These are phyloP conservation scores for Tricholoma bakamatsutake DNA, from an alignment of 768 basidiomycete genomes.

Conservation along the genomic window DNA sequence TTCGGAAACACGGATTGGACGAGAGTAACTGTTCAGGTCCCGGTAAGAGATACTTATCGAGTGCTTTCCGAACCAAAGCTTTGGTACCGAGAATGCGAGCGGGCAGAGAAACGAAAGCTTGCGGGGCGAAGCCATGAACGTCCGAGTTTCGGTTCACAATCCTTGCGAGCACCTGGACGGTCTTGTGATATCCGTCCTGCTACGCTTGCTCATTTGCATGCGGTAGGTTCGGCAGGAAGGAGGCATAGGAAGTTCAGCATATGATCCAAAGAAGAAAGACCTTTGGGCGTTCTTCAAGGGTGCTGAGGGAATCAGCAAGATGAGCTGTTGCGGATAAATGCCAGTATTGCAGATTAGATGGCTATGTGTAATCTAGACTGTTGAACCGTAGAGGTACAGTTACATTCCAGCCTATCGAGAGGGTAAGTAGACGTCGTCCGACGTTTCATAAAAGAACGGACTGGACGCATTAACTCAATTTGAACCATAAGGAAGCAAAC, in stretches of 20 bases:
- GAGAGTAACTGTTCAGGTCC: slow-evolving; percentile 40
- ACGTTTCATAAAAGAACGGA: neutral
- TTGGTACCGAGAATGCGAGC: slow-evolving; percentile 16
- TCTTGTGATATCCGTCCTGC: slow-evolving; percentile 33
- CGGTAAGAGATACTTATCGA: slow-evolving; percentile 14
- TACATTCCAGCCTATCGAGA: neutral
- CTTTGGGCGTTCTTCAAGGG: slow-evolving; percentile 65
- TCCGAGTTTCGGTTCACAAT: slow-evolving; percentile 49
- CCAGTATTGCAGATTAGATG: neutral
- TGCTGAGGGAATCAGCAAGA: neutral
- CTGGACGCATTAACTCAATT: slow-evolving; percentile 13
- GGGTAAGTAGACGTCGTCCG: neutral
- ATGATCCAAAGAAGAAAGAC: slow-evolving; percentile 71
- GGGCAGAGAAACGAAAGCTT: slow-evolving; percentile 10
- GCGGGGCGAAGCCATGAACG: slow-evolving; percentile 24
- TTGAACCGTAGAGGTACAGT: neutral
- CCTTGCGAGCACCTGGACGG: slow-evolving; percentile 46
- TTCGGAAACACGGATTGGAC: slow-evolving; percentile 71
- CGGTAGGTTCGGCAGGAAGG: slow-evolving; percentile 56
- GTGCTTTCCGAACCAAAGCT: neutral
- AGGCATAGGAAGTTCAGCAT: slow-evolving; percentile 63
- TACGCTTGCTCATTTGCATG: neutral
- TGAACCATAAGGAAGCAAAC: slow-evolving; percentile 61
- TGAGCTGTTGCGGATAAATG: neutral
- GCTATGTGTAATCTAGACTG: neutral